phyloP scores from a whole-genome alignment of 768 basidiomycete species.

The Neoboletus subvelutipes region DNA sequence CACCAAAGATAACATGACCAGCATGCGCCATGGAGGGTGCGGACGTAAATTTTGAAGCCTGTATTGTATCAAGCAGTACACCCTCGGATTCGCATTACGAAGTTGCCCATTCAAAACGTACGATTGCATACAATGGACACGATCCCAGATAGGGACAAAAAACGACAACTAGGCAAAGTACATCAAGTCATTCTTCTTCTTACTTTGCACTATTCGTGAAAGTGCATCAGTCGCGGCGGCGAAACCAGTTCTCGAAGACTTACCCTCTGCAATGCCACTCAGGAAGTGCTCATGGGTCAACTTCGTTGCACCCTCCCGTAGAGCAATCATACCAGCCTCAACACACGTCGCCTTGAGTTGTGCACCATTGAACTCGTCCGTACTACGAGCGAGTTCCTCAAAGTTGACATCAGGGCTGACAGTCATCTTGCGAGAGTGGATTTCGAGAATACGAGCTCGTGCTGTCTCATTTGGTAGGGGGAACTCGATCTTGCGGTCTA shows the following conservation, averaged over 20 bases:
- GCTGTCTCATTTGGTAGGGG: conserved; percentile 95
- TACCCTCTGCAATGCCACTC: conserved; percentile 86
- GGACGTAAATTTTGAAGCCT: neutral
- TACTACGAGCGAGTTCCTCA: conserved; percentile 93
- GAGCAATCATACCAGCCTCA: conserved; percentile 98
- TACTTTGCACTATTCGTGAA: conserved; percentile 79
- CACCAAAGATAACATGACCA: neutral
- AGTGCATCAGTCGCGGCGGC: conserved; percentile 21
- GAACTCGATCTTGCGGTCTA: conserved; percentile 99
- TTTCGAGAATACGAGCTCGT: conserved; percentile 94
- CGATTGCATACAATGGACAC: conserved; percentile 10
- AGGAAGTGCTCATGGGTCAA: conserved; percentile 95
- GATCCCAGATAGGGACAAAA: neutral
- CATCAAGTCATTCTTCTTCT: conserved; percentile 99
- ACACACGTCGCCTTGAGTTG: conserved; percentile 98
- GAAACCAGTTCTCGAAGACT: conserved; percentile 22
- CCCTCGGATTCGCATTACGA: neutral
- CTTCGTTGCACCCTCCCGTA: conserved; percentile 88
- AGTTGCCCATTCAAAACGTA: neutral
- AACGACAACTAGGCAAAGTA: conserved; percentile 73
- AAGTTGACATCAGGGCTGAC: conserved; percentile 88
- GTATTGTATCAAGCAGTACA: neutral
- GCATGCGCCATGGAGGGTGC: too few relatives aligned
- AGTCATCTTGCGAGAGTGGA: conserved; percentile 96
- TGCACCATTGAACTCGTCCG: conserved; percentile 98